Conservation (phyloP, 192 early-diverging fungal species). For the Podila epicladia region DNA sequence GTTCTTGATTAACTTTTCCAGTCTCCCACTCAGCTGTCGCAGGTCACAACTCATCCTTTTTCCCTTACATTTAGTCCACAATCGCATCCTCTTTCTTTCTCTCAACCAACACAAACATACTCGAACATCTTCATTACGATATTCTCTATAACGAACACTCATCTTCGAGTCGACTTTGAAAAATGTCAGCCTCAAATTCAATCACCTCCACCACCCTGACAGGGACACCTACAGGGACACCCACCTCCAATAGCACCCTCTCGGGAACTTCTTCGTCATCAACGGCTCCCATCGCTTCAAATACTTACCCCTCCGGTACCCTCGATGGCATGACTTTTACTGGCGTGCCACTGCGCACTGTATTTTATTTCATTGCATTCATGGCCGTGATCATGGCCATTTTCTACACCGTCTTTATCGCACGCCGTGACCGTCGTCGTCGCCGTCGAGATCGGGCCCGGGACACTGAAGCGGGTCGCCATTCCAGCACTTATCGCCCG, state of each 20-base stretch:
- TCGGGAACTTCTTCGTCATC: not conserved
- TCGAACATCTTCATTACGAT: not conserved
- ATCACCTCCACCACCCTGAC: not conserved
- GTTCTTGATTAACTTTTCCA: too few relatives aligned
- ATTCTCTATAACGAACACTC: not conserved
- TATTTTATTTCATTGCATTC: conserved; percentile 32
- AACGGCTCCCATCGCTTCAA: not conserved
- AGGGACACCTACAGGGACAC: not conserved
- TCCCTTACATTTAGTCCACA: conserved; percentile 1
- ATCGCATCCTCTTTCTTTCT: not conserved
- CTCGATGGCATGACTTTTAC: not conserved
- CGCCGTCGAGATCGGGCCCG: not conserved
- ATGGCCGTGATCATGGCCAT: conserved; percentile 15
- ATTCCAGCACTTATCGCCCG: not conserved
- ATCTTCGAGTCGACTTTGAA: not conserved
- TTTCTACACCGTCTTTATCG: conserved; percentile 30
- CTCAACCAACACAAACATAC: not conserved
- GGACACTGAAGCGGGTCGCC: conserved; percentile 25
- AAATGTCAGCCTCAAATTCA: not conserved
- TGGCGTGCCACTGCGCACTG: conserved; percentile 2
- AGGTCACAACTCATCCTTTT: not conserved
- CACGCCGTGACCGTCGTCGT: conserved; percentile 29
- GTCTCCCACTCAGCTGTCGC: not conserved
- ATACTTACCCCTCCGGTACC: not conserved
- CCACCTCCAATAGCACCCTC: not conserved